Percentiles rank a stretch among this genome's conserved stretches.
Conservation (phyloP, 306 rosid species). For the Trifolium pratense region DNA sequence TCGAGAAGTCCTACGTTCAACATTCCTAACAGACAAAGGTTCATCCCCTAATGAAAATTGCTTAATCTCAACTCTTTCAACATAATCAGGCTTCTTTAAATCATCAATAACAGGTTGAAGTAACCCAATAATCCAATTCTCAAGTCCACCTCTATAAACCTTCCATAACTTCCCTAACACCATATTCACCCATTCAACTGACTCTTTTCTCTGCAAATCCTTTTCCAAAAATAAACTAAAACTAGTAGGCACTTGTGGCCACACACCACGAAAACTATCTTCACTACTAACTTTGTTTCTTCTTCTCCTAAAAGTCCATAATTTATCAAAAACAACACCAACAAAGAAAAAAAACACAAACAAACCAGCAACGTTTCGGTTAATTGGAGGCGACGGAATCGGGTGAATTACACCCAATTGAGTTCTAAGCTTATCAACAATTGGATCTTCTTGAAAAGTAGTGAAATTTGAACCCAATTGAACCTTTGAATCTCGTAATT, state of each 20-base stretch:
- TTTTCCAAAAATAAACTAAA: slow-evolving; percentile 85
- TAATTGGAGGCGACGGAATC: slow-evolving; percentile 87
- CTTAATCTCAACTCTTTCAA: slow-evolving; percentile 90
- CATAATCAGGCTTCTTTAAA: slow-evolving; percentile 92
- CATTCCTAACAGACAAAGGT: slow-evolving; percentile 93
- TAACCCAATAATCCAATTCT: slow-evolving; percentile 91
- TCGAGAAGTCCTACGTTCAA: slow-evolving; percentile 94
- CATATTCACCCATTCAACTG: slow-evolving; percentile 99
- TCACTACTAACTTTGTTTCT: slow-evolving; percentile 45
- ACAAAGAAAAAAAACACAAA: slow-evolving; percentile 94
- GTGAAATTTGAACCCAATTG: slow-evolving; percentile 70
- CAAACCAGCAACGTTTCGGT: slow-evolving; percentile 73
- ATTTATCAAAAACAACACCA: slow-evolving; percentile 82
- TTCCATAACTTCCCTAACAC: slow-evolving; percentile 96
- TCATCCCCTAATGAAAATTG: slow-evolving; percentile 93
- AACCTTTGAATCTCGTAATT: slow-evolving; percentile 48
- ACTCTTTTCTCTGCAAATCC: slow-evolving; percentile 97
- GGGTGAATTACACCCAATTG: slow-evolving; percentile 97
- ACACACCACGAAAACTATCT: slow-evolving; percentile 60
- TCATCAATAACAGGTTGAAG: slow-evolving; percentile 97
- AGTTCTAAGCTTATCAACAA: slow-evolving; percentile 88
- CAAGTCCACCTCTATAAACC: slow-evolving; percentile 82
- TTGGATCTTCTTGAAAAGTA: slow-evolving; percentile 78
- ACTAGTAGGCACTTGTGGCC: slow-evolving; percentile 99
- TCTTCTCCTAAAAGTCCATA: slow-evolving; percentile 83